phyloP scores from a whole-genome alignment of 495 filamentous ascomycete species.

The Physcia stellaris region DNA sequence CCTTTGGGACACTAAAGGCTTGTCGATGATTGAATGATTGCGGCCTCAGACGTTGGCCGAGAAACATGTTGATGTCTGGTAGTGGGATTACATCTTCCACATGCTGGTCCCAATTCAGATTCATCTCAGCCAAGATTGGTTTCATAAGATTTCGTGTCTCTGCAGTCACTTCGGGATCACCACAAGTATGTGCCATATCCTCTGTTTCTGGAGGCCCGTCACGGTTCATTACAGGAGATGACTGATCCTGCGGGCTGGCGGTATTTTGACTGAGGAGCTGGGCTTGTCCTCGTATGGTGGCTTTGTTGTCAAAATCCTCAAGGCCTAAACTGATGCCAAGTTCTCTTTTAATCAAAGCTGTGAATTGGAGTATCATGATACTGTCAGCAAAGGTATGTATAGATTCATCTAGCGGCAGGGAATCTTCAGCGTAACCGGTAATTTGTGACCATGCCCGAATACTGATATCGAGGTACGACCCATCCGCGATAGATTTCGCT shows the following conservation, averaged over 20 bases:
- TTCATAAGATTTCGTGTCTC: background rate
- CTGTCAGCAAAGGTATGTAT: slow-evolving; percentile 1
- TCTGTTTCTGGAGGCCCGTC: background rate
- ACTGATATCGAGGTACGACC: background rate
- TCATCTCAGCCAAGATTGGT: background rate
- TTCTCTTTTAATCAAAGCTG: background rate
- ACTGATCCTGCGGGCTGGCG: too few species aligned
- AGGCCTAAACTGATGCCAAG: background rate
- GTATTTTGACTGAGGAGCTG: background rate
- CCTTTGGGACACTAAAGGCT: background rate
- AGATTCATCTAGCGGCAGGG: background rate
- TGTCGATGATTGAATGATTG: background rate
- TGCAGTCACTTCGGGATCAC: background rate
- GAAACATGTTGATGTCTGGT: background rate
- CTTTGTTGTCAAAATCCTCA: background rate
- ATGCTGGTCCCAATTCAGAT: background rate
- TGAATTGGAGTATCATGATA: slow-evolving; percentile 1
- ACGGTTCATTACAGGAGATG: background rate
- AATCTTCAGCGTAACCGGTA: background rate
- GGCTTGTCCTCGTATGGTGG: background rate
- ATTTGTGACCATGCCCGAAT: background rate
- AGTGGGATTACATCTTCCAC: slow-evolving; percentile 1
- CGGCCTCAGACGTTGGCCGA: background rate
- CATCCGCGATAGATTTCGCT: slow-evolving; percentile 5
- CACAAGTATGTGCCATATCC: background rate